Conservation (phyloP, 805 yeast species). For the Wickerhamomyces rabaulensis region DNA sequence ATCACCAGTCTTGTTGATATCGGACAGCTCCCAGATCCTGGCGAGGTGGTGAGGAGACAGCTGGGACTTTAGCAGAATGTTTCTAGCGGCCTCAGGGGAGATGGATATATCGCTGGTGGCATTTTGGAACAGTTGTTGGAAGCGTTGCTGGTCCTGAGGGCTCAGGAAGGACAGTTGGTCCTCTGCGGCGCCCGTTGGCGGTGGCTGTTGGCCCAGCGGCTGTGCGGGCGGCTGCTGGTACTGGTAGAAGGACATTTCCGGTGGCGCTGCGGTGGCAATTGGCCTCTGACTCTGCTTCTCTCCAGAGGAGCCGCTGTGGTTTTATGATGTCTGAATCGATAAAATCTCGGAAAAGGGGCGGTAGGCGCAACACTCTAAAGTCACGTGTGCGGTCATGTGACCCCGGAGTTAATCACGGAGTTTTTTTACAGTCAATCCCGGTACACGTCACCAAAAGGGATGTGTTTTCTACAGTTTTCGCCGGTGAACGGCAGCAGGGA, state of each 20-base stretch:
- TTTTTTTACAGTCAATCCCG: no score
- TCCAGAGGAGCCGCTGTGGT: no score
- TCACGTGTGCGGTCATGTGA: no score
- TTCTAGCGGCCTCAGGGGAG: constrained; percentile 70
- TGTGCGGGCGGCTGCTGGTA: background rate
- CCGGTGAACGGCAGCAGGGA: no score
- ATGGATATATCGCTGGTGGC: constrained; percentile 58
- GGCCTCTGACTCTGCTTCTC: background rate
- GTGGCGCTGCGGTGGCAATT: background rate
- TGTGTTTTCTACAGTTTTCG: no score
- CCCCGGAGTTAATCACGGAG: no score
- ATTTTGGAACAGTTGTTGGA: constrained; percentile 75
- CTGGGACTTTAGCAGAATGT: constrained; percentile 74
- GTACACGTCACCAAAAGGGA: no score
- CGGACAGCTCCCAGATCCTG: constrained; percentile 86
- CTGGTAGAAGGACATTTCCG: background rate
- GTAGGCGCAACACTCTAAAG: no score
- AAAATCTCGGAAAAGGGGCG: background rate
- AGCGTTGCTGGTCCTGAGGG: constrained; percentile 77
- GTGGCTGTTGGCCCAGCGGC: background rate
- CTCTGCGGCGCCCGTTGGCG: background rate
- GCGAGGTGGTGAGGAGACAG: constrained; percentile 71
- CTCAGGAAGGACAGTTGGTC: constrained; percentile 75
- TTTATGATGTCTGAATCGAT: no score
- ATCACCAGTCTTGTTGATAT: constrained; percentile 79